phyloP scores from a whole-genome alignment of 768 basidiomycete genomes.

The Podaxis rugospora region DNA sequence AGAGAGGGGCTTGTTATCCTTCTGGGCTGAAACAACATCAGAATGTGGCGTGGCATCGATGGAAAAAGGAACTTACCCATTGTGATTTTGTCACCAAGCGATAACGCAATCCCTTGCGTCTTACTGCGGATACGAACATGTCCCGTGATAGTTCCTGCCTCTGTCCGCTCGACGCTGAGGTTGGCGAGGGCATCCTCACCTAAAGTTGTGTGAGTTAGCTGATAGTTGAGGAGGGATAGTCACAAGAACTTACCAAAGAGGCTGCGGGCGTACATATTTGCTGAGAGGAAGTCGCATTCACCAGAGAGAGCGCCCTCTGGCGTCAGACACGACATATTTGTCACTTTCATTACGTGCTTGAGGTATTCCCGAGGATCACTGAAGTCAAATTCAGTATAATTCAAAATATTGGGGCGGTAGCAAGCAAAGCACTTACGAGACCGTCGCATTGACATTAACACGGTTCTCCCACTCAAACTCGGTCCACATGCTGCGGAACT shows the following conservation, averaged over 20 bases:
- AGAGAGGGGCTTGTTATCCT: constrained; percentile 33
- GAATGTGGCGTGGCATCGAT: neutral
- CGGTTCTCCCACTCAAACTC: constrained; percentile 99
- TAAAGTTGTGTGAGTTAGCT: constrained; percentile 21
- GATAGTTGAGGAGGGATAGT: neutral
- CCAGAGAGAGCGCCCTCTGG: constrained; percentile 93
- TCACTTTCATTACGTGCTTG: constrained; percentile 91
- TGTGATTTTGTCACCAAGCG: constrained; percentile 86
- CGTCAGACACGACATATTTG: constrained; percentile 97
- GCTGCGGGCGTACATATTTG: constrained; percentile 94
- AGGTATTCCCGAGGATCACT: constrained; percentile 89
- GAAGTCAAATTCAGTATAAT: constrained; percentile 2
- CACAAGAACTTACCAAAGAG: constrained; percentile 69
- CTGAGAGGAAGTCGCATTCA: constrained; percentile 95
- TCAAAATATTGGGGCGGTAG: neutral
- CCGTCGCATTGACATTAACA: constrained; percentile 84
- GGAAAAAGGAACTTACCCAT: constrained; percentile 35
- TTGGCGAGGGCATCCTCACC: constrained; percentile 97
- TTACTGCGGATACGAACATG: constrained; percentile 97
- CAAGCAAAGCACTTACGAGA: constrained; percentile 55
- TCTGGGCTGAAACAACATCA: constrained; percentile 28
- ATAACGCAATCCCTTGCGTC: constrained; percentile 95
- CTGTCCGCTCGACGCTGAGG: constrained; percentile 84
- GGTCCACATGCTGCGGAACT: constrained; percentile 99
- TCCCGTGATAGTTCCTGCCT: constrained; percentile 77